These are phyloP conservation scores for Acer saccharum DNA, from an alignment of 345 rosid species.

Conservation along the genomic window DNA sequence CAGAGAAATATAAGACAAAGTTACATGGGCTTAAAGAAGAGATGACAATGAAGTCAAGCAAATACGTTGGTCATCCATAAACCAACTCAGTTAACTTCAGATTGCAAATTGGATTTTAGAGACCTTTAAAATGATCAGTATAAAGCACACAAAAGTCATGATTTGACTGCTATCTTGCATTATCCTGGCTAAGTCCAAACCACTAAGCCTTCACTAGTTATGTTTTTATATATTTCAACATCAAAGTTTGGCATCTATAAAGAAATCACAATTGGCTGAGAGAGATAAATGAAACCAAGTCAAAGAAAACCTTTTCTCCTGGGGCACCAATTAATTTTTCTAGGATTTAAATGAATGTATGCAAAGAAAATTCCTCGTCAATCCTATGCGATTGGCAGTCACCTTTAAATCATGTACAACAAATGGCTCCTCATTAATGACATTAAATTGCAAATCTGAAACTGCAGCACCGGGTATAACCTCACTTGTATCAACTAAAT, in stretches of 20 bases:
- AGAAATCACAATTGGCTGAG: background rate
- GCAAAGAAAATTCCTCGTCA: background rate
- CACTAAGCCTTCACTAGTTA: background rate
- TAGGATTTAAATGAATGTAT: background rate
- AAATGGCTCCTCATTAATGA: constrained; percentile 81
- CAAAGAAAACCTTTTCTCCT: background rate
- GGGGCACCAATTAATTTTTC: background rate
- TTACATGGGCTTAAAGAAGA: background rate
- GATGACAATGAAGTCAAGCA: background rate
- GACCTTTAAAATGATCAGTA: background rate
- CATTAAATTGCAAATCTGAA: constrained; percentile 74
- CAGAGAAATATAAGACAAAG: background rate
- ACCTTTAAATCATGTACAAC: constrained; percentile 73
- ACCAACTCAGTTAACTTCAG: background rate
- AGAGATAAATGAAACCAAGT: background rate
- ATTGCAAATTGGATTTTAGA: background rate
- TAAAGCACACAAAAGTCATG: background rate
- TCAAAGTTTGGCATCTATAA: background rate
- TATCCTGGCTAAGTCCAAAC: background rate
- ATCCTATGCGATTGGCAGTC: background rate
- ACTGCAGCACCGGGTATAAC: constrained; percentile 88
- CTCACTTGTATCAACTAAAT: constrained; percentile 84
- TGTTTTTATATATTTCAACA: background rate
- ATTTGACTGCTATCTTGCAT: background rate
- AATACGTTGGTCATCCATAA: background rate